These are phyloP conservation scores for Fennellomyces sp. DNA, from an alignment of 371 early-diverging fungal species.

Conservation along the genomic window DNA sequence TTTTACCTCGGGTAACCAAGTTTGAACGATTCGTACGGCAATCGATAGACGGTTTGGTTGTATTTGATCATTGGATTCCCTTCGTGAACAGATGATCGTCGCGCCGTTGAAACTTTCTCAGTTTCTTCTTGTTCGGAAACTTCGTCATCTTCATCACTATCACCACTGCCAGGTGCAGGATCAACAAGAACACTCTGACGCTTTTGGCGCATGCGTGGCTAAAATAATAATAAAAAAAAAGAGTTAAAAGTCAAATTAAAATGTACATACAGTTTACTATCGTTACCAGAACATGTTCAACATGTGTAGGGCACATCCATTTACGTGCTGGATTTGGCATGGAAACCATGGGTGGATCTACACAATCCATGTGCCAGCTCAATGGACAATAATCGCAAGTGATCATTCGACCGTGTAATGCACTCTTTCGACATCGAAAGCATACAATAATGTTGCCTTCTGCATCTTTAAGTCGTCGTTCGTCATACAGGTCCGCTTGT, in stretches of 20 bases:
- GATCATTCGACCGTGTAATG: slow-evolving; percentile 58
- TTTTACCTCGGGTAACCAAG: not conserved
- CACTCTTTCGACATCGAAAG: slow-evolving; percentile 64
- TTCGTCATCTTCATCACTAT: not conserved
- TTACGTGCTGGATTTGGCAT: slow-evolving; percentile 62
- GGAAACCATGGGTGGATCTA: slow-evolving; percentile 70
- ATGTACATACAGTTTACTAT: not conserved
- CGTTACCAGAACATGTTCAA: slow-evolving; percentile 62
- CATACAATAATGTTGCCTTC: slow-evolving; percentile 60
- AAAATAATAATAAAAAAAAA: not conserved
- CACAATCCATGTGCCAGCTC: slow-evolving; percentile 89
- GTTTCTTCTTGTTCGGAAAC: not conserved
- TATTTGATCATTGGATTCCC: slow-evolving; percentile 22
- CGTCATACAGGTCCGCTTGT: slow-evolving; percentile 48
- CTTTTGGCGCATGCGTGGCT: slow-evolving; percentile 30
- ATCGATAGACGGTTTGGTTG: slow-evolving; percentile 34
- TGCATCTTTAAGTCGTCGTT: slow-evolving; percentile 49
- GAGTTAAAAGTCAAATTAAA: not conserved
- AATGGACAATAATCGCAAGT: slow-evolving; percentile 83
- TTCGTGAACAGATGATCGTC: slow-evolving; percentile 32
- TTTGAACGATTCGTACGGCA: slow-evolving; percentile 29
- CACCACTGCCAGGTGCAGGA: slow-evolving; percentile 1
- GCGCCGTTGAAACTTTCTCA: slow-evolving; percentile 24
- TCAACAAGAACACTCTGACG: not conserved
- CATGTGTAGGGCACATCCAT: slow-evolving; percentile 93